Conservation (phyloP, 2,329 filamentous ascomycete genomes). For the Xylariomycetidae sp. region DNA sequence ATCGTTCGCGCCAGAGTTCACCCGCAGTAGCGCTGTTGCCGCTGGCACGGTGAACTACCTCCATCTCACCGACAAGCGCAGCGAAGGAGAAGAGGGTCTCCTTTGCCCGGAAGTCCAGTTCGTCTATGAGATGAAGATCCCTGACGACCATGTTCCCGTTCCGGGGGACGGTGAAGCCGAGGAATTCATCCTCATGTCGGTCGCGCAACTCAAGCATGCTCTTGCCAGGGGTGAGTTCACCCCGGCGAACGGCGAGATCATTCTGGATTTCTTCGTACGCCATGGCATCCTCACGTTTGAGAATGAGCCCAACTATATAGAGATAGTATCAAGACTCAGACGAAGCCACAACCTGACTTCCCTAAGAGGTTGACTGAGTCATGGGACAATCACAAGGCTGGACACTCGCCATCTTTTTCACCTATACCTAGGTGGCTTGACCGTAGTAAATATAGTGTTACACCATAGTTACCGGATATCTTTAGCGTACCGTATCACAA, state of each 20-base stretch:
- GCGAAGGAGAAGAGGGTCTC: conserved; percentile 3
- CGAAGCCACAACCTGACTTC: no score
- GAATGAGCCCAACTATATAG: conserved; percentile 3
- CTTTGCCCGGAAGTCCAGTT: conserved; percentile 2
- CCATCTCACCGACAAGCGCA: conserved; percentile 2
- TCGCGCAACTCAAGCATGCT: conserved; percentile 1
- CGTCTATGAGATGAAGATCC: conserved; percentile 4
- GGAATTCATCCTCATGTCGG: conserved; percentile 3
- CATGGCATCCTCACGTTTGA: conserved; percentile 2
- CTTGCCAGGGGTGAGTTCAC: conserved; percentile 1
- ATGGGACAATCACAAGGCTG: no score
- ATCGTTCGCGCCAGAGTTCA: conserved; percentile 1
- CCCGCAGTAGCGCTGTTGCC: background rate
- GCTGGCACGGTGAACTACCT: conserved; percentile 4
- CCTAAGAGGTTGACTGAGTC: no score
- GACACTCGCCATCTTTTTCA: no score
- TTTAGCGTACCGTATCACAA: no score
- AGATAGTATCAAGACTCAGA: conserved; percentile 1
- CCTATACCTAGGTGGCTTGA: no score
- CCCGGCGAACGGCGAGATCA: conserved; percentile 1
- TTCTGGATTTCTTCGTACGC: conserved; percentile 4
- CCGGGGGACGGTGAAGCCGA: conserved; percentile 3
- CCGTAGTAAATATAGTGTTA: no score
- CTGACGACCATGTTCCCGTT: background rate
- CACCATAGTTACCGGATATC: no score